A percentile compares a stretch with the other conserved stretches of the same genome.
Evolutionary conservation across 2,329 filamentous ascomycete genomes (phyloP).

Genomic region (Lizonia empirigonia): DNA sequence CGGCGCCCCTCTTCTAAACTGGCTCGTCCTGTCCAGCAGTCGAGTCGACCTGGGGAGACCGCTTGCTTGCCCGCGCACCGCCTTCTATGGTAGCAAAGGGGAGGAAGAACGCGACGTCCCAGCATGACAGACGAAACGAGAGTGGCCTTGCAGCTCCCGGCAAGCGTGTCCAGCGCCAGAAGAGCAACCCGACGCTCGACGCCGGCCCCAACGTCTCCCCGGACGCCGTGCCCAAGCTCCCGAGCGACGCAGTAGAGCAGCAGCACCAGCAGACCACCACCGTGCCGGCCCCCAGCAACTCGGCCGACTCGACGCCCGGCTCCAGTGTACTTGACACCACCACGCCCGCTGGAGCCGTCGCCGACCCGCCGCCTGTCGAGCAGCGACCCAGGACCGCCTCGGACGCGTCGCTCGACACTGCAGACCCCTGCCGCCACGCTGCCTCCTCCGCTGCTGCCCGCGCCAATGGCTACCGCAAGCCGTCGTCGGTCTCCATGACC

Average conservation of each 20-base stretch:
- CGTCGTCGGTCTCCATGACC: slow-evolving; percentile 68
- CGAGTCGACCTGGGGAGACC: slow-evolving; percentile 48
- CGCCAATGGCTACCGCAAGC: slow-evolving; percentile 64
- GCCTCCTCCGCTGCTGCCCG: slow-evolving; percentile 61
- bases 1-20: slow-evolving; percentile 51
- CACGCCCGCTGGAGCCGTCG: slow-evolving; percentile 9
- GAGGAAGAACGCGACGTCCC: slow-evolving; percentile 53
- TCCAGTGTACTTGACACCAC: slow-evolving; percentile 9
- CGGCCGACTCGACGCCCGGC: slow-evolving; percentile 8
- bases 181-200: slow-evolving; percentile 54
- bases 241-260: slow-evolving; percentile 14
- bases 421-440: slow-evolving; percentile 40
- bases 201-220: slow-evolving; percentile 50
- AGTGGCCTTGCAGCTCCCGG: slow-evolving; percentile 83
- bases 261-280: not conserved
- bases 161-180: slow-evolving; percentile 64
- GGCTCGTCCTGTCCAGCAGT: slow-evolving; percentile 52
- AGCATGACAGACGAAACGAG: slow-evolving; percentile 71
- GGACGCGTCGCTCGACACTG: slow-evolving; percentile 51
- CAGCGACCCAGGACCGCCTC: slow-evolving; percentile 51
- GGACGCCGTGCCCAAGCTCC: slow-evolving; percentile 42
- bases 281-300: slow-evolving; percentile 12
- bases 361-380: slow-evolving; percentile 23
- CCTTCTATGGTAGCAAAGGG: slow-evolving; percentile 56
- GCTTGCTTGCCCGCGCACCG: slow-evolving; percentile 37